These are phyloP conservation scores for Chalciporus pseudorubinellus DNA, from an alignment of 768 basidiomycete species.

Conservation along the genomic window DNA sequence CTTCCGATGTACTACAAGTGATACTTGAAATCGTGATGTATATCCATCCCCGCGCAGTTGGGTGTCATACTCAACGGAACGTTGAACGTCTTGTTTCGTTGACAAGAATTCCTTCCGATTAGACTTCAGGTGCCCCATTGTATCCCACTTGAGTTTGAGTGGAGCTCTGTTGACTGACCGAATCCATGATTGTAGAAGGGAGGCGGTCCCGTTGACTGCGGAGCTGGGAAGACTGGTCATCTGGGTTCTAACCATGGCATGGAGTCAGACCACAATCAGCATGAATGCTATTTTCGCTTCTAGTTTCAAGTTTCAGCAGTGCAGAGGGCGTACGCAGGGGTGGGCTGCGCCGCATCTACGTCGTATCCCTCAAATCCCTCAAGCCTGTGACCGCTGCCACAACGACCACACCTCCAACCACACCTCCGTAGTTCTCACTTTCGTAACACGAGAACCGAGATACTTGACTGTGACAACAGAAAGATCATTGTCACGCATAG, in stretches of 20 bases:
- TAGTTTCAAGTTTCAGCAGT: not conserved
- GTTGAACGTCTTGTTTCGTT: not conserved
- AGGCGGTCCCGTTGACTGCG: not conserved
- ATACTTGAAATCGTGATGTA: not conserved
- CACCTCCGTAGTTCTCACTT: constrained; percentile 9
- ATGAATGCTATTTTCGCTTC: not conserved
- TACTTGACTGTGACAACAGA: not conserved
- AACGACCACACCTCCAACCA: constrained; percentile 16
- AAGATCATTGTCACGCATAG: no score
- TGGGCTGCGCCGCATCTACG: constrained; percentile 6
- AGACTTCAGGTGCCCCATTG: constrained; percentile 7
- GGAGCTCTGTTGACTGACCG: not conserved
- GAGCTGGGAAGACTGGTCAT: constrained; percentile 3
- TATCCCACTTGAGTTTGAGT: not conserved
- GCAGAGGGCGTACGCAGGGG: not conserved
- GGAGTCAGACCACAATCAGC: no score
- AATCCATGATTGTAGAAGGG: not conserved
- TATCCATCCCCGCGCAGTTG: not conserved
- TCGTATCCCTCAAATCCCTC: no score
- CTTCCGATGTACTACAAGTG: not conserved
- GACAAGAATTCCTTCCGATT: not conserved
- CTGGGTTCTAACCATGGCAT: constrained; percentile 4
- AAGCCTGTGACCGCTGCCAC: constrained; percentile 4
- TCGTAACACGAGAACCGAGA: not conserved
- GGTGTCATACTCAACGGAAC: not conserved